phyloP scores from a whole-genome alignment of 176 grass and related monocot species.

The Aegilops speltoides region DNA sequence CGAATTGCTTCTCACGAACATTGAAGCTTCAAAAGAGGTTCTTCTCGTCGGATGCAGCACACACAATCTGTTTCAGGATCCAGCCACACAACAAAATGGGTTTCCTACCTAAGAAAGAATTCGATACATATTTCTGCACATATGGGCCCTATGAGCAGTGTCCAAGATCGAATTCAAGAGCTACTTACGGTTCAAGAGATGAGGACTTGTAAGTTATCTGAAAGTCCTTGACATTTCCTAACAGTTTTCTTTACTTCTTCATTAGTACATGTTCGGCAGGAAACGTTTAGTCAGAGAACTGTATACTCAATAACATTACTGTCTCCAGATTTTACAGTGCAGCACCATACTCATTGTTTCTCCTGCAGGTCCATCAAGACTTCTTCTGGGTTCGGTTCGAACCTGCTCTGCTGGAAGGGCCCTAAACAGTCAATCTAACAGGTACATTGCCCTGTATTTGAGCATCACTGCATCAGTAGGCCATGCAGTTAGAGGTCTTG shows the following conservation, averaged over 20 bases:
- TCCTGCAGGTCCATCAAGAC: conserved; percentile 58
- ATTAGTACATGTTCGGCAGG: background rate
- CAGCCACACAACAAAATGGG: conserved; percentile 79
- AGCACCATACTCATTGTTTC: conserved; percentile 18
- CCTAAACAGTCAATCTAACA: conserved; percentile 66
- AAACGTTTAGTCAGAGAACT: conserved; percentile 4
- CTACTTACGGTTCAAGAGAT: conserved; percentile 91
- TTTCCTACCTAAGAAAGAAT: conserved; percentile 80
- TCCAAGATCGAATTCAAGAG: conserved; percentile 69
- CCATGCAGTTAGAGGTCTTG: conserved; percentile 6
- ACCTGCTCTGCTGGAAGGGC: conserved; percentile 69
- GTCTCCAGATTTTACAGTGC: background rate
- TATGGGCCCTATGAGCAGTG: conserved; percentile 83
- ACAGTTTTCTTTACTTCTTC: background rate
- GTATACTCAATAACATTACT: background rate
- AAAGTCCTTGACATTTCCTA: conserved; percentile 12
- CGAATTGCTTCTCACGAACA: conserved; percentile 81
- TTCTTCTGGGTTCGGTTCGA: conserved; percentile 51
- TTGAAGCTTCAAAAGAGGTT: conserved; percentile 78
- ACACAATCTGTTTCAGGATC: conserved; percentile 76
- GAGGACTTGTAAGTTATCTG: conserved; percentile 75
- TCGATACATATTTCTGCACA: conserved; percentile 78
- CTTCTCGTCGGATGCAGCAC: conserved; percentile 60
- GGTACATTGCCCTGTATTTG: conserved; percentile 28
- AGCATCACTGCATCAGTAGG: background rate